Conservation (phyloP, 176 grass and related monocot species). For the Themeda triandra region DNA sequence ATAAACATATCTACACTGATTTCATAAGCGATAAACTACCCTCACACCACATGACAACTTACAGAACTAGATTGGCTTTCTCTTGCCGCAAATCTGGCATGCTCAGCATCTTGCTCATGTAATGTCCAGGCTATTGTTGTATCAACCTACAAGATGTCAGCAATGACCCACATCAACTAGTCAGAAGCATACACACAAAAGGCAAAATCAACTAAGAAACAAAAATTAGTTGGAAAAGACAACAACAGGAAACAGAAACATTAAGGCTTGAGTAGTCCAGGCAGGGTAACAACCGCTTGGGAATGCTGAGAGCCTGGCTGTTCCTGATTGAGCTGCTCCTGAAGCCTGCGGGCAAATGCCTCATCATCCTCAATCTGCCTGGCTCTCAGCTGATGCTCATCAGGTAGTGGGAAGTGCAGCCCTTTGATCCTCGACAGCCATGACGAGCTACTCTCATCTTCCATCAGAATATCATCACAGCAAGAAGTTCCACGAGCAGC, state of each 20-base stretch:
- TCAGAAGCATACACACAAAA: background rate
- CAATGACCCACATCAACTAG: background rate
- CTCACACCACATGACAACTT: background rate
- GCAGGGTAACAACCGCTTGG: conserved; percentile 48
- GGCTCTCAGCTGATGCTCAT: conserved; percentile 33
- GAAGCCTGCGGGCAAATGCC: conserved; percentile 58
- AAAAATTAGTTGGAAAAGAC: background rate
- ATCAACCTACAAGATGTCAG: conserved; percentile 59
- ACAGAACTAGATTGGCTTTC: conserved; percentile 51
- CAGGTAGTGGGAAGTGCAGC: conserved; percentile 44
- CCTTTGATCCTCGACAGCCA: conserved; percentile 35
- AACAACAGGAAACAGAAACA: conserved; percentile 9
- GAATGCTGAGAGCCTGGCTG: conserved; percentile 23
- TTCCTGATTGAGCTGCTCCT: conserved; percentile 72
- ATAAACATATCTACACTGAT: background rate
- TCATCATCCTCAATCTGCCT: conserved; percentile 76
- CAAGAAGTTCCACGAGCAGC: background rate
- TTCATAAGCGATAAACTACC: background rate
- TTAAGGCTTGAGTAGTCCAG: conserved; percentile 15
- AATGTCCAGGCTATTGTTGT: conserved; percentile 59
- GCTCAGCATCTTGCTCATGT: conserved; percentile 48
- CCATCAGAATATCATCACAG: conserved; percentile 14
- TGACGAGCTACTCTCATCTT: conserved; percentile 12
- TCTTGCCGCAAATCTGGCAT: conserved; percentile 37
- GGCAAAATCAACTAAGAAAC: background rate